Base-by-base conservation (phyloP, 1,284 basidiomycete genomes). In the Porogramme epimiltina region DNA sequence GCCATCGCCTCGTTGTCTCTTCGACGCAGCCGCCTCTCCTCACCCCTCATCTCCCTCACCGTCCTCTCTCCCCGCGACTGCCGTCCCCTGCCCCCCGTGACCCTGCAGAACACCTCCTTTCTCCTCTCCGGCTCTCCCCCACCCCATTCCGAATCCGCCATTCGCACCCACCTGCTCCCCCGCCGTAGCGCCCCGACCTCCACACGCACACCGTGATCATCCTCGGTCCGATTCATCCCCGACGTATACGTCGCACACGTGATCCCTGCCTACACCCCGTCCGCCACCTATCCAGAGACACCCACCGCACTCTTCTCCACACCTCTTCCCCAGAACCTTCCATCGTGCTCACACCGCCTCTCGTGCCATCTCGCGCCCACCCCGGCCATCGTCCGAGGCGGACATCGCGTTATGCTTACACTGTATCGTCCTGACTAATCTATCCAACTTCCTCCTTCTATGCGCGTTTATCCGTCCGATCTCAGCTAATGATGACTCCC, bases 191-290 rank as follows among this genome's bases (percentile, higher is more conserved):
- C 41, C 52, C 56, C 52, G 56, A 52, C 19, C 18, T 40, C 39
- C 24, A 31, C 28, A 31, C 52, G 43, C 33, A 19, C 6, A 15
- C 45, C 20, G 13, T 13, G 28, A 31, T 31, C 28, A 51, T 55
- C 54, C 48, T 55, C 57, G 53, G 57, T 28, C 57, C 57, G 54
- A 55, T 37, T 47, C 46, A 50, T 45, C 53, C 20, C 56, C 56
- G 56, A 55, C 25, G 36, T 46, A 55, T n/a, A 40, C 39, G 37
- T 43, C n/a, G 37, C 24, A n/a, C 56, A 55, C 56, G 56, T 58
- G 56, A 55, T 19, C 50, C 44, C 38, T 36, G 26, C 33, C 11
- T 22, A 15, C 11, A 18, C 34, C 33, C 24, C 15, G 39, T 26
- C 20, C 49, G 46, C 47, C 45, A 42, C 37, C 23, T 25, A 51